These are phyloP conservation scores for Chiua sp. DNA, from an alignment of 1,284 basidiomycete species.

Conservation along the genomic window DNA sequence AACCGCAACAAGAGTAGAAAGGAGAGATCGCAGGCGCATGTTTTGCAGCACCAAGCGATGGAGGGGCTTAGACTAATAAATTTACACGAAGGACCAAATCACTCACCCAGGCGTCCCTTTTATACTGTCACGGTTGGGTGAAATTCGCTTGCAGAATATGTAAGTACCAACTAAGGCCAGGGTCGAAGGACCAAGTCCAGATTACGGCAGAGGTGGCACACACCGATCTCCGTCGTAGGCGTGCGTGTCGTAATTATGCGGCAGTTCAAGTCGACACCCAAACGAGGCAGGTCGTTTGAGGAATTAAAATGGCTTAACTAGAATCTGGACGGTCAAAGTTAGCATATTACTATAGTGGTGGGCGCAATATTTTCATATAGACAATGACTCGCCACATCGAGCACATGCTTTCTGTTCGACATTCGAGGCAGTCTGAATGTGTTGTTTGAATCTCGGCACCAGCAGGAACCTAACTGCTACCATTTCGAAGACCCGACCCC, in stretches of 20 bases:
- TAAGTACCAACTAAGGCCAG: slow-evolving; percentile 8
- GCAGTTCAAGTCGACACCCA: neutral
- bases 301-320: neutral
- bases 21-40: slow-evolving; percentile 36
- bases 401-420: neutral
- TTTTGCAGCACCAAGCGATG: slow-evolving; percentile 17
- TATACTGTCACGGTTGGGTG: slow-evolving; percentile 22
- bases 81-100: slow-evolving; percentile 19
- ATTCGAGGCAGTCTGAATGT: neutral
- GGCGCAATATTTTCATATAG: neutral
- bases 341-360: neutral
- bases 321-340: neutral
- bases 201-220: slow-evolving; percentile 12
- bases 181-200: slow-evolving; percentile 4
- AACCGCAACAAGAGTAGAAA: slow-evolving; percentile 28
- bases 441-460: neutral
- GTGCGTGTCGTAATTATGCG: neutral
- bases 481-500: too few species aligned
- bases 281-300: neutral
- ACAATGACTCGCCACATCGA: neutral
- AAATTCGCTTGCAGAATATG: neutral
- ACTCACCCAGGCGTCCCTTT: slow-evolving; percentile 16
- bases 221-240: neutral
- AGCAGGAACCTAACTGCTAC: too few species aligned
- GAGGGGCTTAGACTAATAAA: slow-evolving; percentile 12